Base-by-base conservation (phyloP, 2,329 filamentous ascomycete genomes). In the Penicillium sp. region DNA sequence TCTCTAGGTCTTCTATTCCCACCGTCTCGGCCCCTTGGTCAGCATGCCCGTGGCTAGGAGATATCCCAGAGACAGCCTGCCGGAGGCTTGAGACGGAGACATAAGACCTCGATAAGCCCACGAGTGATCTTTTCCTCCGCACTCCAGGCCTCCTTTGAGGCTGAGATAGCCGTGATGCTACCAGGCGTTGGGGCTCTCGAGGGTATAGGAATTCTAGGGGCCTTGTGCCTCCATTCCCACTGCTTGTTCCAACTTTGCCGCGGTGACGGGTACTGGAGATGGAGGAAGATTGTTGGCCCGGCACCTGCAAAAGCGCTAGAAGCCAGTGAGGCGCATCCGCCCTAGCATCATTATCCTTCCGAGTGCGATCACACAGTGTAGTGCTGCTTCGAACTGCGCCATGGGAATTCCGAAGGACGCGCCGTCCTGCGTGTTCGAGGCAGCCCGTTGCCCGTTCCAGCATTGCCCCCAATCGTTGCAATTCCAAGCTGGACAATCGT, bases 401-500 rank as follows among this genome's bases (percentile, higher is more conserved):
- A 56, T 73, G 72, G 49, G 74, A 62, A 58, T 75, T 71, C 59
- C 71, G 72, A 57, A 77, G 67, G 58, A 79, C 67, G 71, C 74
- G 73, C 69, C 77, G 72, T 64, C 77, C 76, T 66, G 77, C 77
- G 71, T 71, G 77, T 69, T 81, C 78, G 68, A 80, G 71, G 67
- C 75, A 78, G 72, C 76, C 72, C 56, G 75, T 72, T 63, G 78
- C 75, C 67, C 78, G 77, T 77, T 81, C 78, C 67, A 81, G 77
- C 79, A 81, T 81, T 69, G 74, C 78, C 74, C 70, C 60, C 62
- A 57, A 64, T 58, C 58, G 60, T 66, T 63, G 61, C 63, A 62
- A 62, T 51, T 55, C 63, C 56, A 57, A 65, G 61, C 64, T 62
- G 62, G 43, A 60, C 51, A 60, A 55, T 65, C 65, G 64, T 65